Evolutionary conservation across 495 filamentous ascomycete genomes (phyloP), one percentile per base, ranked within the genome.

Genomic region (Evernia prunastri): DNA sequence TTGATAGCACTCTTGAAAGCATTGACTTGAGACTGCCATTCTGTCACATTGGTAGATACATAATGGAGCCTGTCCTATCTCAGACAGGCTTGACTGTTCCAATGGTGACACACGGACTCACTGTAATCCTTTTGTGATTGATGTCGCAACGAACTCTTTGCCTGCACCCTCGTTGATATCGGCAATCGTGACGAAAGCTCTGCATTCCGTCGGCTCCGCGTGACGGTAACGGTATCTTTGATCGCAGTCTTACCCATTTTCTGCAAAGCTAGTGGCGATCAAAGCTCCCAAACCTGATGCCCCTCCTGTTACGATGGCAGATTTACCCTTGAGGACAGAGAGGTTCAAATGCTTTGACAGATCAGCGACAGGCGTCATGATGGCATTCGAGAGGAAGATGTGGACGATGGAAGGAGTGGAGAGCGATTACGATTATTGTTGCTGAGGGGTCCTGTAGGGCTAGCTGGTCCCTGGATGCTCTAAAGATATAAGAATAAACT

Each of bases 241-340:
- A 31, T 18, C 15, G 5, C 6, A 7, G 13, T 0, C 51, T 3
- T 54, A 54, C 51, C 51, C 70, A 20, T 60, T 33, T 37, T 63
- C 15, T 23, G 49, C 66, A 39, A 60, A 56, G 18, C 31, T 27
- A 5, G 23, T 39, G 12, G 68, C 74, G 60, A 74, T 74, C 23
- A 63, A 67, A 29, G 72, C 69, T 59, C 73, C 73, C 36, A 76
- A 69, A 43, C 74, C 73, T 11, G 72, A 76, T 0, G 77, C 74
- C 18, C 74, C 78, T 33, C 78, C 77, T 1, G 79, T 81, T 25
- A 78, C 73, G 25, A 82, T 67, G 53, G 80, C 74, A 8, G 71
- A 71, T 63, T 78, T 80, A 56, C 65, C 69, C 39, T 68, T 69
- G 40, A 79, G 63, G 7, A 60, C 43, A n/a, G 71, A 69, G 35